Evolutionary conservation across 208 protist genomes (phyloP).

Genomic region (Jaenimonas drosophilae): DNA sequence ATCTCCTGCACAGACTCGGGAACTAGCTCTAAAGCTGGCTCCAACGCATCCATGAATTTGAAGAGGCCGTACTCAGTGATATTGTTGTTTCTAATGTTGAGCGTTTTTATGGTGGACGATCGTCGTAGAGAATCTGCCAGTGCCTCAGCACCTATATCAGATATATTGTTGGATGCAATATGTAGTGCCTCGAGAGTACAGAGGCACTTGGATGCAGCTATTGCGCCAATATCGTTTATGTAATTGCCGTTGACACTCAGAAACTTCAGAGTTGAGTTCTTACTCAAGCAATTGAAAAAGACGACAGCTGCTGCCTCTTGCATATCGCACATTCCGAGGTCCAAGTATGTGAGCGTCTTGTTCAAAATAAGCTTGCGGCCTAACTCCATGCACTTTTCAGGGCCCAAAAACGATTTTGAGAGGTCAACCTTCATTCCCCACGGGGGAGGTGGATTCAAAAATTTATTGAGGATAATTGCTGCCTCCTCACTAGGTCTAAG

Average conservation of each 20-base stretch:
- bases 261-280: constrained; percentile 30
- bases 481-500: constrained; percentile 41
- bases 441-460: constrained; percentile 33
- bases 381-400: constrained; percentile 28
- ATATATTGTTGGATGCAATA: constrained; percentile 38
- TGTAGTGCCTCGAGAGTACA: constrained; percentile 42
- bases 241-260: constrained; percentile 36
- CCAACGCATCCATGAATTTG: constrained; percentile 25
- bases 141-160: constrained; percentile 22
- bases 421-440: constrained; percentile 51
- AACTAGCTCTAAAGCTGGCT: constrained; percentile 10
- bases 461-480: constrained; percentile 15
- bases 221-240: constrained; percentile 39
- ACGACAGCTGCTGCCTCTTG: constrained; percentile 15
- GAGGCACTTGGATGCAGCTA: constrained; percentile 27
- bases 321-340: constrained; percentile 51
- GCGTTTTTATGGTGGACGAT: constrained; percentile 30
- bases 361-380: constrained; percentile 38
- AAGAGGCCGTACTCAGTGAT: constrained; percentile 29
- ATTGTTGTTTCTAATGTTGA: constrained; percentile 40
- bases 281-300: constrained; percentile 36
- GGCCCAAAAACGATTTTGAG: constrained; percentile 20
- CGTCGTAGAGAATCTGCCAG: constrained; percentile 16
- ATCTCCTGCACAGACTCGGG: constrained; percentile 4
- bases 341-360: constrained; percentile 31